Base-by-base conservation (phyloP, 2,329 filamentous ascomycete species). In the Epichloe amarillans region DNA sequence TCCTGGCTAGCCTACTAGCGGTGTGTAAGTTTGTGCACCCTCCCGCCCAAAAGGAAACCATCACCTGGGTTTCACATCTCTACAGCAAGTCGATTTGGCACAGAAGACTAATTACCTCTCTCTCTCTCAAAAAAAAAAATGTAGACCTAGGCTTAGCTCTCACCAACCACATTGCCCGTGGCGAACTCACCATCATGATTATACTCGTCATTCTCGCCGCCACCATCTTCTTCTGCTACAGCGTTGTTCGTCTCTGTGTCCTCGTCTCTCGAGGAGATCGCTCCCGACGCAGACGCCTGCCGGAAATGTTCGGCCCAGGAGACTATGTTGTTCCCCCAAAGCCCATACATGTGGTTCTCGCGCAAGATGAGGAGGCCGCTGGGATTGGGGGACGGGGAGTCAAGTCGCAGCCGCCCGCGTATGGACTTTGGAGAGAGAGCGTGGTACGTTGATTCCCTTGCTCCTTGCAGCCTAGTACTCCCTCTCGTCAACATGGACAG, bases 381-480 rank as follows among this genome's bases (percentile, higher is more conserved):
- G 77, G 75, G 3, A 64, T 74, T 49, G 74, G 78, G 76, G 76
- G 72, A 47, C 75, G 80, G 52, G 69, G 75, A 0, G 68, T 70
- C 41, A 81, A 82, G 58, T 56, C 74, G 19, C 79, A 82, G 8
- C 89, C 90, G 4, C 89, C 90, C 0, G 88, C 88, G 2, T 95
- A 95, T 62, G 89, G 89, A 0, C 70, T 88, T 1, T 94, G 88
- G 86, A 75, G 88, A 49, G 82, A 83, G 64, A 91, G 84, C 60
- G 86, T 93, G 66, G 83, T 87, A 75, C 66, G 83, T 80, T 14
- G 4, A n/a, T 40, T 17, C 41, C 41, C 3, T 14, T 11, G 26
- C 8, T 15, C 10, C 23, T 17, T 1, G 23, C 19, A 14, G 14
- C 40, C 23, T 30, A 10, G 5, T 26, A 15, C 23, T 33, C 3